Percentiles rank a stretch among this genome's conserved stretches.
These are phyloP conservation scores for Psilocybe cubensis DNA, from an alignment of 768 basidiomycete genomes.

Conservation along the genomic window DNA sequence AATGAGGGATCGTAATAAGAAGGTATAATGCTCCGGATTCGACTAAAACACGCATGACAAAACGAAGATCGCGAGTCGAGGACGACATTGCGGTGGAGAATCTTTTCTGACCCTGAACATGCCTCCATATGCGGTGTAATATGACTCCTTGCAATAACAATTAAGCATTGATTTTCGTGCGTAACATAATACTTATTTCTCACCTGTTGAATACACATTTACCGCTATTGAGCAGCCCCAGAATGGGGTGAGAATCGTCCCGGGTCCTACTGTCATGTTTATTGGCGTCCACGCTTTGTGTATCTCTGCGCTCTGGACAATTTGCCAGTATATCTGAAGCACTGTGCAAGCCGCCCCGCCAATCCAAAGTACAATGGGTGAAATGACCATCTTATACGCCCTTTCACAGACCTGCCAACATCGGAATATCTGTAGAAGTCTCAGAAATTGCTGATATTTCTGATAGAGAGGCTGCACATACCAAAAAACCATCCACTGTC, in stretches of 20 bases:
- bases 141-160: slow-evolving; percentile 12
- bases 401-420: slow-evolving; percentile 7
- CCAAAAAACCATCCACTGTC: slow-evolving; percentile 6
- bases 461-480: neutral
- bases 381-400: neutral
- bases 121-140: slow-evolving; percentile 5
- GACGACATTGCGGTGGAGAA: neutral
- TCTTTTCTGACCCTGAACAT: neutral
- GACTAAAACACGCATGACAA: slow-evolving; percentile 13
- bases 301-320: neutral
- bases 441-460: too few species aligned
- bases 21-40: slow-evolving; percentile 15
- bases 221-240: slow-evolving; percentile 5
- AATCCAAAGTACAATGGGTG: slow-evolving; percentile 1
- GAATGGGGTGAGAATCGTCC: slow-evolving; percentile 5
- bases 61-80: slow-evolving; percentile 10
- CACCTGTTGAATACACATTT: slow-evolving; percentile 7
- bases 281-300: slow-evolving; percentile 4
- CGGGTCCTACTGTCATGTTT: slow-evolving; percentile 9
- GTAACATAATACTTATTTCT: neutral
- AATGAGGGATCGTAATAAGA: slow-evolving; percentile 11
- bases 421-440: neutral
- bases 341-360: slow-evolving; percentile 6
- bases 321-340: slow-evolving; percentile 11
- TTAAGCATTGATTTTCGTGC: too few species aligned